Base-by-base conservation (phyloP, 768 basidiomycete species). In the Agrocybe pediades region DNA sequence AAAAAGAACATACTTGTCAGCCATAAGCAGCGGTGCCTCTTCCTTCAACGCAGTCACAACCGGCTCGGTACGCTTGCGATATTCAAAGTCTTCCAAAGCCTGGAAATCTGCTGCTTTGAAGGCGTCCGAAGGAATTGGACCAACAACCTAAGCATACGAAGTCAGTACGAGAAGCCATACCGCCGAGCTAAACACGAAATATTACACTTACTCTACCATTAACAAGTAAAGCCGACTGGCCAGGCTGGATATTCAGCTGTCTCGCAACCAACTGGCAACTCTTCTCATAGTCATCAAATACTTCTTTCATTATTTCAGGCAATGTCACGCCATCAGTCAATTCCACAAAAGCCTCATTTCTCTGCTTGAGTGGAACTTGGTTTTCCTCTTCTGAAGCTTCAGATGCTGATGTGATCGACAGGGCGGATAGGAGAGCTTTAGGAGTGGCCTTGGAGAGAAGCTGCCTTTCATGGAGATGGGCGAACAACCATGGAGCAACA, bases 131-230 rank as follows among this genome's bases (percentile, higher is more conserved):
- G 71, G 68, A 30, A 97, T 72, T 0, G 92, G 92, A 0, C 92
- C 91, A 23, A 98, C 73, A 47, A 96, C 69, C 95, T 96, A 60
- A n/a, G n/a, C 2, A 42, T 15, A 51, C 29, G 23, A 36, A n/a
- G 6, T 17, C 2, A 27, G 11, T 25, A 48, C 53, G 41, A 49
- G 26, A 39, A 19, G 39, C 19, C 29, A 29, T 5, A 25, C 27
- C 19, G 20, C 6, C 2, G 41, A 41, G 40, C 49, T 30, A 54
- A 46, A 16, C 24, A n/a, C 8, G 20, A n/a, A 13, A 15, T 13
- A 3, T 29, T 54, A 15, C 7, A 73, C 88, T 66, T 64, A 95
- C 93, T 26, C 95, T 77, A 21, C 95, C 96, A 60, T 97, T 97
- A 47, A 91, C 73, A 29, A 95, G 55, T 30, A 98, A 53, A 0